These are phyloP conservation scores for Wickerhamiella siamensis DNA, from an alignment of 805 yeast species.

Conservation along the genomic window DNA sequence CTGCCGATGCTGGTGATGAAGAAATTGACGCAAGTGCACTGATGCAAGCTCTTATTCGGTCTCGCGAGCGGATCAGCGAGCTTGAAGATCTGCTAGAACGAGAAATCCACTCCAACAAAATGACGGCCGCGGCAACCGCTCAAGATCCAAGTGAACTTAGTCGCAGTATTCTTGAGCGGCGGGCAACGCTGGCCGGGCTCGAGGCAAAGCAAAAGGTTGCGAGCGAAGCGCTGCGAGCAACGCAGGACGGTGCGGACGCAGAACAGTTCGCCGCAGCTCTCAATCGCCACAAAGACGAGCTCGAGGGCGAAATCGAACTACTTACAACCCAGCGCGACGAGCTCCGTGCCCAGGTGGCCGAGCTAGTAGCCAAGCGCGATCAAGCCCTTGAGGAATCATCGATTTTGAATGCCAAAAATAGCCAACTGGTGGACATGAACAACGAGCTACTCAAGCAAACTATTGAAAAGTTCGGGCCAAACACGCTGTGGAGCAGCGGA, in stretches of 20 bases:
- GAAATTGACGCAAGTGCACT: conserved; percentile 7
- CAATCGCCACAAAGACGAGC: conserved; percentile 31
- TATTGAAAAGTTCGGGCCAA: conserved; percentile 22
- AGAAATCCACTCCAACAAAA: not conserved
- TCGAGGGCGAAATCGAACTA: conserved; percentile 29
- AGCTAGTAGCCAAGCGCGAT: conserved; percentile 18
- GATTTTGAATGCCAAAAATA: conserved; percentile 22
- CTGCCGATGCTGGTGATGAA: not conserved
- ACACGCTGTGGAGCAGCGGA: conserved; percentile 9
- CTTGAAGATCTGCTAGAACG: conserved; percentile 16
- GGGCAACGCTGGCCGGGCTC: conserved; percentile 25
- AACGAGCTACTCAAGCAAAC: conserved; percentile 25
- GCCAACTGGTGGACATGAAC: conserved; percentile 27
- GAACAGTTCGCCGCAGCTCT: conserved; percentile 32
- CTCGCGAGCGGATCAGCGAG: conserved; percentile 20
- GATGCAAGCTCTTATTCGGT: conserved; percentile 16
- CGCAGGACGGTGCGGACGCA: conserved; percentile 33
- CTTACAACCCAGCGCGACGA: conserved; percentile 3
- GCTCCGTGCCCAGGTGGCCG: conserved; percentile 20
- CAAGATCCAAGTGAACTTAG: not conserved
- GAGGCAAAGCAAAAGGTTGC: conserved; percentile 23
- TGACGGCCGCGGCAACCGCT: not conserved
- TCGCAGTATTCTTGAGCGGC: conserved; percentile 16
- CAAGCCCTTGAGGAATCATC: conserved; percentile 22
- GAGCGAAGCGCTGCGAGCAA: conserved; percentile 29